Evolutionary conservation across 1,284 basidiomycete species (phyloP), one percentile per base, ranked within the genome.

Genomic region (Apiotrichum gracile): DNA sequence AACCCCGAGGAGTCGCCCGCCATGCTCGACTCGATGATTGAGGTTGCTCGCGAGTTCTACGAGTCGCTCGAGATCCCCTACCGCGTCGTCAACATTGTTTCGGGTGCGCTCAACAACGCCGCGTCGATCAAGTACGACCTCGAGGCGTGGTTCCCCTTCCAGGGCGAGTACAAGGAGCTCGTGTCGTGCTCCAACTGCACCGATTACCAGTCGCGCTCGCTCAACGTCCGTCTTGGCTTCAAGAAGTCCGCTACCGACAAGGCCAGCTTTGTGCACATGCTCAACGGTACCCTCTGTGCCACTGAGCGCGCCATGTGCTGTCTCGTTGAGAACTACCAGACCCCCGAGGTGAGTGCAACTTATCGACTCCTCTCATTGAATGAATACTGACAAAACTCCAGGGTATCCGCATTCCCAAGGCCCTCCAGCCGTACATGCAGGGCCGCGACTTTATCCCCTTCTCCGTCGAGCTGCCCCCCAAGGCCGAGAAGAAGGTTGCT

Each of bases 91-190:
- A 86, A 83, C n/a, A 97, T 99, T 67, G 94, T 97, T 33, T 93
- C 90, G 33, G 91, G 94, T 17, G 94, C 91, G 22, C 79, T 99
- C 65, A 98, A 98, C 78, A 84, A 97, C 65, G 94, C 96, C 0
- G 94, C 96, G 9, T 83, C 92, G 51, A 91, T 94, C 80, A 99
- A 98, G 79, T 92, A 87, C 73, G 96, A 99, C 77, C 75, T 99
- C 53, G 94, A 99, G 76, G 96, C 94, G 45, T 99, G 91, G 91
- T 98, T 99, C 83, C 94, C 94, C 4, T 97, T 91, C 83, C 94
- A 97, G 77, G 87, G 85, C 54, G 87, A 82, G 60, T 92, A 94
- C 80, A 98, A 98, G 80, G 94, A 99, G 66, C 77, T 92, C 31
- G 88, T 92, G 34, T 90, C 87, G 62, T 90, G 87, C 70, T 90